Evolutionary conservation across 1,139 yeast genomes (phyloP), one percentile per base, ranked within the genome.

Genomic region (Suhomyces anneliseae): DNA sequence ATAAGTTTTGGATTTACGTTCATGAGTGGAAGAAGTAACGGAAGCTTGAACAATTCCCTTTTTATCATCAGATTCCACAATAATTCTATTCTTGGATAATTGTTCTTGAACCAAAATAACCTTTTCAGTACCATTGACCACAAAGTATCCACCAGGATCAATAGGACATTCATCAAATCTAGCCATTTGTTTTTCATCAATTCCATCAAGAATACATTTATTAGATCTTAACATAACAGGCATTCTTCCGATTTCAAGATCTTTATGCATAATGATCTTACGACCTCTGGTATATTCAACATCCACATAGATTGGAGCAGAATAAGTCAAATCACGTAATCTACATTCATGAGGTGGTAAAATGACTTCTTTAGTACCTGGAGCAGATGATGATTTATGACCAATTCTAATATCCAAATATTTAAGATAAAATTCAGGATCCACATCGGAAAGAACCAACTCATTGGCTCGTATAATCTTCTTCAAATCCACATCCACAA

Each of bases 111-210:
- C 95, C 57, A 93, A 79, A 53, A 93, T 95, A 41, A 93, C 99
- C 65, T 93, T 93, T 65, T 93, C 99, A 0, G 99, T 93, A 65
- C 99, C 99, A 64, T 93, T 93, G 40, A 93, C 98, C 59, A 93
- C 87, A 59, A 93, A 93, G 62, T 93, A 93, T 57, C 99, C 99
- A 68, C 99, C 99, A 6, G 99, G 99, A 68, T 93, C 99, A 45
- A 93, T 74, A 0, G 99, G 99, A 68, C 99, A 95, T 67, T 93
- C 99, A 59, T 88, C 87, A 58, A 88, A 76, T 38, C 72, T 72
- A 1, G 99, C 97, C 98, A 95, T 93, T 58, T 82, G 86, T 40
- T 74, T 67, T 57, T 92, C 97, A 45, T 82, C 75, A 46, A 87
- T 83, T 24, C 90, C 95, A 56, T 83, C 83, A 52, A 93, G 73